Evolutionary conservation across 2,329 filamentous ascomycete species (phyloP), one percentile per base, ranked within the genome.

Genomic region (Ilyonectria destructans): DNA sequence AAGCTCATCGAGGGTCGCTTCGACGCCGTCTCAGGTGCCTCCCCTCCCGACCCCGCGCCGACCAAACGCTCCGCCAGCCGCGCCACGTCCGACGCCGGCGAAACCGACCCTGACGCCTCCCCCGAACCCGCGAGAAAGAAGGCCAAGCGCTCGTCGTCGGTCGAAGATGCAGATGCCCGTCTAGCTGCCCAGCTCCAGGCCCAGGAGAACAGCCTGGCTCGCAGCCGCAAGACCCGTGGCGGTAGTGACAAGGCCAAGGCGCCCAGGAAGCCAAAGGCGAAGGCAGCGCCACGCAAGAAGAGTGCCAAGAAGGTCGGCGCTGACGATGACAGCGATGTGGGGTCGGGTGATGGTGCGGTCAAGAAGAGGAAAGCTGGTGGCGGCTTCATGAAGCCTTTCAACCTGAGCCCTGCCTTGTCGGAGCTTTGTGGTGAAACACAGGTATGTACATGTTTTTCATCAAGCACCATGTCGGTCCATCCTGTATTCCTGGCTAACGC

Each of bases 361-460:
- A 85, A 84, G 12, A 92, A 93, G 84, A 90, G 93, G 73, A 97
- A 95, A 77, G 93, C 95, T 21, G 95, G 95, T 1, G 95, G 95
- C 40, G 96, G 95, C 3, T 99, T 99, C 78, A 95, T 98, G 85
- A 95, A 95, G 83, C 92, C 92, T 1, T 93, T 95, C 80, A 89
- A 89, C 67, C 88, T 96, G 55, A 95, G 92, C 73, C 85, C 86
- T 58, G 88, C 91, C 13, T 86, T 96, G 23, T 87, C 91, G 1
- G 90, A 90, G 65, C 84, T 96, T 21, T 88, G 92, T 64, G 92
- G 92, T 54, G 91, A 93, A 77, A 84, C 88, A 15, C 89, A 88
- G 82, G 91, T 92, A 83, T 71, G 87, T 82, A 7, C 6, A 21
- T n/a, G 9, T n/a, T 26, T 21, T n/a, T 52, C n/a, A 17, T 12